Evolutionary conservation across 2,329 filamentous ascomycete genomes (phyloP).

Genomic region (Penicillium olsonii): DNA sequence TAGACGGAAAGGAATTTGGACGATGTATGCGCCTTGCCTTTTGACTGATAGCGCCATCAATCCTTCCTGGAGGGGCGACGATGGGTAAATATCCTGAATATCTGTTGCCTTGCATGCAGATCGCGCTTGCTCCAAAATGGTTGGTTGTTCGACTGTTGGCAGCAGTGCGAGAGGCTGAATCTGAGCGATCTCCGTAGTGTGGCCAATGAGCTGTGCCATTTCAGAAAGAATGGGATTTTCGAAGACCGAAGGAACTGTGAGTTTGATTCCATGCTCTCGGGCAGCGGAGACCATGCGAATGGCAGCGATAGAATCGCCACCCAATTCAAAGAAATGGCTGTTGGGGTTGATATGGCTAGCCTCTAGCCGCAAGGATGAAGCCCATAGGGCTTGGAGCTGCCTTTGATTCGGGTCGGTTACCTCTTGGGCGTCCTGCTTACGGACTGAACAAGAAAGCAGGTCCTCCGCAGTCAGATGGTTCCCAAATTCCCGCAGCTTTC

Average conservation of each 20-base stretch:
- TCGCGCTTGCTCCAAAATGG: no score
- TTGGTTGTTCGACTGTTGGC: no score
- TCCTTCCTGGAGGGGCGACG: not conserved
- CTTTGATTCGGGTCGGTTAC: not conserved
- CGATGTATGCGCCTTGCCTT: not conserved
- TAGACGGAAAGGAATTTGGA: not conserved
- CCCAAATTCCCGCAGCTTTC: no score
- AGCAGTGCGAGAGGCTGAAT: no score
- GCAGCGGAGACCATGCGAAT: not conserved
- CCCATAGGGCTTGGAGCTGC: no score
- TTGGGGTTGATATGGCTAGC: not conserved
- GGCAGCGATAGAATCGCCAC: not conserved
- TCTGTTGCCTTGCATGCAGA: not conserved
- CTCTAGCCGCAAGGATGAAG: no score
- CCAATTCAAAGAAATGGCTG: not conserved
- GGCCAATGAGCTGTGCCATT: not conserved
- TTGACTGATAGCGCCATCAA: not conserved
- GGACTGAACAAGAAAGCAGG: no score
- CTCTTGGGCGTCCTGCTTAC: no score
- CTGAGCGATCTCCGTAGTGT: no score
- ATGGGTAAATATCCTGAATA: not conserved
- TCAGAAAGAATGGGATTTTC: not conserved
- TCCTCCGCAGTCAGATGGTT: no score
- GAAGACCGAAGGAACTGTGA: not conserved
- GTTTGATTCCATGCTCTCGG: not conserved